Evolutionary conservation across 106 monocot genomes (phyloP).

Genomic region (Acanthochlamys bracteata): DNA sequence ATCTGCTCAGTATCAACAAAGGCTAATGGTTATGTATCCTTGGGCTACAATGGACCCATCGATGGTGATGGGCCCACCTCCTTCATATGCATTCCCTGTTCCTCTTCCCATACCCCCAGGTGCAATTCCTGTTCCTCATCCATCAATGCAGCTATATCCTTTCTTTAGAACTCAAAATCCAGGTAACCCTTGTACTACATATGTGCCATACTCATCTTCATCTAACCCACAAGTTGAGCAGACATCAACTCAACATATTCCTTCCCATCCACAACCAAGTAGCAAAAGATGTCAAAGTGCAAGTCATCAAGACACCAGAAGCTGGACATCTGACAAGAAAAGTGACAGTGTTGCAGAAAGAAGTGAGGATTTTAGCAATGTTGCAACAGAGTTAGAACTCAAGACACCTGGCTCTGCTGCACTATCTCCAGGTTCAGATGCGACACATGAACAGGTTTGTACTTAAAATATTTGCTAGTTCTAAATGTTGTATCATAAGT

Average conservation of each 20-base stretch:
- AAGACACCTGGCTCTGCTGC: conserved; percentile 76
- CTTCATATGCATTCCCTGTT: conserved; percentile 65
- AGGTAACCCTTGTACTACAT: conserved; percentile 32
- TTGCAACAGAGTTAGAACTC: conserved; percentile 88
- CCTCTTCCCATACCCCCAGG: conserved; percentile 56
- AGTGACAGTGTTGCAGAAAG: conserved; percentile 23
- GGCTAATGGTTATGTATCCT: conserved; percentile 59
- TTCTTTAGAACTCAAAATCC: conserved; percentile 51
- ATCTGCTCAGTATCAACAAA: conserved; percentile 71
- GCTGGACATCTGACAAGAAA: conserved; percentile 26
- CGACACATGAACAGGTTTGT: conserved; percentile 33
- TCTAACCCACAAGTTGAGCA: conserved; percentile 34
- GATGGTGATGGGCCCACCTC: conserved; percentile 44
- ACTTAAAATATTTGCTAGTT: neutral
- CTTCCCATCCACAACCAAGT: conserved; percentile 26
- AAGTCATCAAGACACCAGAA: conserved; percentile 33
- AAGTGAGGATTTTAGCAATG: conserved; percentile 59
- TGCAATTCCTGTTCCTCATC: conserved; percentile 47
- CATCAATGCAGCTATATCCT: conserved; percentile 60
- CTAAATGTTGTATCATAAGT: neutral
- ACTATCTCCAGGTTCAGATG: conserved; percentile 29
- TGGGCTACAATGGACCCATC: conserved; percentile 73
- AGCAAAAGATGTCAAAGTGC: conserved; percentile 25
- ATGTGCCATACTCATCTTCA: conserved; percentile 35
- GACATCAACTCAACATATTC: conserved; percentile 7